Conservation (phyloP, 495 filamentous ascomycete species). For the Cairneyella variabilis region DNA sequence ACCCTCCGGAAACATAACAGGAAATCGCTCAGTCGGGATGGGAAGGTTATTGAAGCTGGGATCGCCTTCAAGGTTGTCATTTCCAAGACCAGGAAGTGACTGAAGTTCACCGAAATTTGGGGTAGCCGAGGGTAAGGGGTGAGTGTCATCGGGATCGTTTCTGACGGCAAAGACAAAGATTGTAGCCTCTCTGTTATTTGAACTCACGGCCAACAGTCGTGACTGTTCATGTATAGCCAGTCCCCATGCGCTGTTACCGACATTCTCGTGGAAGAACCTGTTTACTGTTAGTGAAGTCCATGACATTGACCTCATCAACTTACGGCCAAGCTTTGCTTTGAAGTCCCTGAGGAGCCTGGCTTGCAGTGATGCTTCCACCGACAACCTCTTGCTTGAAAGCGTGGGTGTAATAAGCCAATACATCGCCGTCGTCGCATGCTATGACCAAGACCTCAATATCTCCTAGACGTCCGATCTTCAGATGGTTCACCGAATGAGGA, state of each 20-base stretch:
- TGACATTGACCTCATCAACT: neutral
- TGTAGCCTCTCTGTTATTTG: slow-evolving; percentile 46
- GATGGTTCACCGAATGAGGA: slow-evolving; percentile 72
- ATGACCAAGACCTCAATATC: slow-evolving; percentile 73
- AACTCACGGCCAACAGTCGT: slow-evolving; percentile 74
- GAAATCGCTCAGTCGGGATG: too few relatives aligned
- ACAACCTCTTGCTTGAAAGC: slow-evolving; percentile 3
- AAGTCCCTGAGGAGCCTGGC: neutral
- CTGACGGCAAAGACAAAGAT: slow-evolving; percentile 14
- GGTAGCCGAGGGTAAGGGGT: neutral
- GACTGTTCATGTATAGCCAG: slow-evolving; percentile 47
- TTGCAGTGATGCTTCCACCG: neutral
- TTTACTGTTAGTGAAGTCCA: neutral
- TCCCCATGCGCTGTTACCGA: slow-evolving; percentile 82
- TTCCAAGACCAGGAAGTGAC: too few relatives aligned
- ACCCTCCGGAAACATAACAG: too few relatives aligned
- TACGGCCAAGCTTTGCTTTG: slow-evolving; percentile 10
- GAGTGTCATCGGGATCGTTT: too few relatives aligned
- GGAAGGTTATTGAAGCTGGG: too few relatives aligned
- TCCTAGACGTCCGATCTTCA: slow-evolving; percentile 78
- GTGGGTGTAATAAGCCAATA: slow-evolving; percentile 71
- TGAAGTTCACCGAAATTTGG: neutral
- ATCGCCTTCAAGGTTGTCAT: too few relatives aligned
- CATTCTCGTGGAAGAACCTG: slow-evolving; percentile 68
- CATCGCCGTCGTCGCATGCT: slow-evolving; percentile 85